Percentiles rank a stretch among this genome's conserved stretches.
These are phyloP conservation scores for Monilinia fructicola DNA, from an alignment of 2,329 filamentous ascomycete species.

Conservation along the genomic window DNA sequence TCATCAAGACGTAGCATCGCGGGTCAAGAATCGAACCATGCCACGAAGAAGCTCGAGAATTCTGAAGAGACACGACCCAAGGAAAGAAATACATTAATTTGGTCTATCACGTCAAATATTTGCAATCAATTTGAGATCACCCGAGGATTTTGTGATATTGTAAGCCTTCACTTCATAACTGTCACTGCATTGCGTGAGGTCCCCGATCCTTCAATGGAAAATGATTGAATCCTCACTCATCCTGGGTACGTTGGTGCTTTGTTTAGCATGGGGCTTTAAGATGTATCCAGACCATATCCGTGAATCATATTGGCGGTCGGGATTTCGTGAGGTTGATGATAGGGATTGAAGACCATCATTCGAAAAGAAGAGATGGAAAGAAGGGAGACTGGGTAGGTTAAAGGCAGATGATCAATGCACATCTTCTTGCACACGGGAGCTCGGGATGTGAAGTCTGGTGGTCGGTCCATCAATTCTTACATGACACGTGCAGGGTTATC, in stretches of 20 bases:
- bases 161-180: background rate
- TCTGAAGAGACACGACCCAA: too few species aligned
- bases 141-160: conserved; percentile 9
- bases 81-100: too few species aligned
- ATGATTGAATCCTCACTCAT: background rate
- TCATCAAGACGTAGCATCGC: background rate
- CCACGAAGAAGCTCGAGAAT: background rate
- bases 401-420: background rate
- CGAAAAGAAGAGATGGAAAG: background rate
- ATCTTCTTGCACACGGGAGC: background rate
- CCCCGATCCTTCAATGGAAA: conserved; percentile 7
- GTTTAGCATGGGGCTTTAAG: too few species aligned
- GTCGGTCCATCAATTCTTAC: too few species aligned
- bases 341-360: background rate
- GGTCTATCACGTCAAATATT: conserved; percentile 1
- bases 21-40: background rate
- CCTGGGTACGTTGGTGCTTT: background rate
- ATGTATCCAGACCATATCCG: background rate
- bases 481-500: background rate
- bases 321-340: background rate
- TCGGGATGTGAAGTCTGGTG: too few species aligned
- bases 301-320: background rate
- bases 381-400: too few species aligned
- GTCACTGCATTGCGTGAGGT: background rate
- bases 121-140: conserved; percentile 15